Evolutionary conservation across 257 asterid species (phyloP).

Genomic region (Dorcoceras hygrometricum): DNA sequence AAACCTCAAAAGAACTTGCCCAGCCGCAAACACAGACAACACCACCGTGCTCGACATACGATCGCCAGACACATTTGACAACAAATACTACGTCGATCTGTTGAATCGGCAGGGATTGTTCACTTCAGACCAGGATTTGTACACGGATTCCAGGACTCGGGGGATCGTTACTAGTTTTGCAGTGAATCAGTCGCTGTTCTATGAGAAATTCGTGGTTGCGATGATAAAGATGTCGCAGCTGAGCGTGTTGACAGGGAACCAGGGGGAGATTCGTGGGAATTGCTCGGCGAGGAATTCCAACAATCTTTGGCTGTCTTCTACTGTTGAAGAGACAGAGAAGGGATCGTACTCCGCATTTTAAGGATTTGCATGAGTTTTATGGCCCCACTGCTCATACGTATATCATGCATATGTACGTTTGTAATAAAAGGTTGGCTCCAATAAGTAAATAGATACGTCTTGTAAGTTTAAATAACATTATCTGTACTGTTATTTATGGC

Average conservation of each 20-base stretch:
- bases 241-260: conserved; percentile 50
- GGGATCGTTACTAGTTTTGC: conserved; percentile 54
- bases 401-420: too few relatives aligned
- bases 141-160: conserved; percentile 50
- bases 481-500: too few relatives aligned
- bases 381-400: too few relatives aligned
- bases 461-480: too few relatives aligned
- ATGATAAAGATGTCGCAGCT: conserved; percentile 68
- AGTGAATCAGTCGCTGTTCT: conserved; percentile 42
- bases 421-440: too few relatives aligned
- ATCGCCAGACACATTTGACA: conserved; percentile 52
- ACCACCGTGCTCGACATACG: conserved; percentile 53
- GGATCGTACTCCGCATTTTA: conserved; percentile 29
- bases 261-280: conserved; percentile 61
- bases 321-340: conserved; percentile 30
- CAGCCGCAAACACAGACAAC: conserved; percentile 38
- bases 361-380: not conserved
- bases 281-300: conserved; percentile 50
- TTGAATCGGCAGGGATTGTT: conserved; percentile 70
- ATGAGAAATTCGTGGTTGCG: conserved; percentile 40
- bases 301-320: conserved; percentile 18
- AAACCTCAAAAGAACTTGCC: conserved; percentile 44
- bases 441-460: too few relatives aligned
- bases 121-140: conserved; percentile 74
- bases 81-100: conserved; percentile 61